Conservation (phyloP, 78 protist genomes). For the Bodo saltans region DNA sequence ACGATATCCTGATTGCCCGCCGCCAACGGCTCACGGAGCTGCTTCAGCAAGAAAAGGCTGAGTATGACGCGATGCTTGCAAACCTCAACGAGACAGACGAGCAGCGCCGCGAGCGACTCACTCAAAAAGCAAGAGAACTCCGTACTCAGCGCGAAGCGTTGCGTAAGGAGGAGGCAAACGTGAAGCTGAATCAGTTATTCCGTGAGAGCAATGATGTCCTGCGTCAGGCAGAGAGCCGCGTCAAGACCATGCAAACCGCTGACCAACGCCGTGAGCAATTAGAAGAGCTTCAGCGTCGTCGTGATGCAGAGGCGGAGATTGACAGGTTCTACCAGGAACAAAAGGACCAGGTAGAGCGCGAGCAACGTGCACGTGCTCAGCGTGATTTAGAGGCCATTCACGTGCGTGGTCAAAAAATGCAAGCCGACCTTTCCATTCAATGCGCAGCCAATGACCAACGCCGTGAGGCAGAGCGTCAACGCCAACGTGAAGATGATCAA, state of each 20-base stretch:
- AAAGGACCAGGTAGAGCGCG: background rate
- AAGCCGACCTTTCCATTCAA: background rate
- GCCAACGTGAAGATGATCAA: background rate
- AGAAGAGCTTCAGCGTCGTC: background rate
- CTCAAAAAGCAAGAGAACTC: background rate
- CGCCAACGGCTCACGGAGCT: constrained; percentile 12
- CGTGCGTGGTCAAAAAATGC: background rate
- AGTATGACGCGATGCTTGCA: background rate
- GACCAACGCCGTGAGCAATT: constrained; percentile 14
- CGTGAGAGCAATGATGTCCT: background rate
- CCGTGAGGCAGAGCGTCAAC: background rate
- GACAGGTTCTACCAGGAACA: background rate
- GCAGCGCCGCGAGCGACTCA: constrained; percentile 20
- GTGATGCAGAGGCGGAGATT: background rate
- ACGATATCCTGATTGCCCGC: background rate
- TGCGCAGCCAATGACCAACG: background rate
- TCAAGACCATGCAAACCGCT: background rate
- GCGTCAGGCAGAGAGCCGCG: background rate
- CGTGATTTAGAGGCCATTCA: background rate
- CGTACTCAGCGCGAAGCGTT: background rate
- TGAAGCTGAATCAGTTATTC: background rate
- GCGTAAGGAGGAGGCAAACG: background rate
- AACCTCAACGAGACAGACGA: background rate
- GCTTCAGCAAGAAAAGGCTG: background rate
- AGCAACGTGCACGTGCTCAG: background rate